Percentiles rank a stretch among this genome's conserved stretches.
Conservation (phyloP, 139 green algal genomes). For the Mesotaenium endlicherianum region DNA sequence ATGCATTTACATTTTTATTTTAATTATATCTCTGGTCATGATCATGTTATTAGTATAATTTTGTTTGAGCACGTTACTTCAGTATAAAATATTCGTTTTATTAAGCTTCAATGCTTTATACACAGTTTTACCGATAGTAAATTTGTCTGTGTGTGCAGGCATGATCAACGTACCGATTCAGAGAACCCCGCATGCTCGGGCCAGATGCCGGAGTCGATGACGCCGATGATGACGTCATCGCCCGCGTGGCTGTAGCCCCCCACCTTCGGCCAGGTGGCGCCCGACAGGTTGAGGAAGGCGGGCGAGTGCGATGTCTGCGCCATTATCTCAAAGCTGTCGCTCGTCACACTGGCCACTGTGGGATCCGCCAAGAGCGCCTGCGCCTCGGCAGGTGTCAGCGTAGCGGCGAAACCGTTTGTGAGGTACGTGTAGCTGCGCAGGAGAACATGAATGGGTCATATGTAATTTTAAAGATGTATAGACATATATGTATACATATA, state of each 20-base stretch:
- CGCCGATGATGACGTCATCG: not conserved
- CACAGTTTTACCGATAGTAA: no score
- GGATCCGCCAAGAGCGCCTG: not conserved
- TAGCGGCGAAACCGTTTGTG: not conserved
- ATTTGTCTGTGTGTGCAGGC: no score
- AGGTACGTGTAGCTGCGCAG: not conserved
- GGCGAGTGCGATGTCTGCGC: not conserved
- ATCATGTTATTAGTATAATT: no score
- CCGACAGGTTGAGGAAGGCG: not conserved
- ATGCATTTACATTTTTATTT: not conserved
- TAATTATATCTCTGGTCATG: no score
- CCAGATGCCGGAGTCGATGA: not conserved
- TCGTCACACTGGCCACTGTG: not conserved
- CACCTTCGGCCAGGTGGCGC: not conserved
- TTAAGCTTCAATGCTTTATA: no score
- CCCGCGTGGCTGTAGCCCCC: not conserved
- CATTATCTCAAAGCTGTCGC: not conserved
- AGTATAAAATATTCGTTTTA: no score
- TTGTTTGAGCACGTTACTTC: no score
- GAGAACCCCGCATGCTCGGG: not conserved
- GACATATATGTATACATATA: no score
- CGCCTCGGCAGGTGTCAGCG: not conserved
- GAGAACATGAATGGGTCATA: no score
- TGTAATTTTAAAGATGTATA: no score
- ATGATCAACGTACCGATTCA: no score